These are phyloP conservation scores for Moricandia arvensis DNA, from an alignment of 345 rosid genomes.

Conservation along the genomic window DNA sequence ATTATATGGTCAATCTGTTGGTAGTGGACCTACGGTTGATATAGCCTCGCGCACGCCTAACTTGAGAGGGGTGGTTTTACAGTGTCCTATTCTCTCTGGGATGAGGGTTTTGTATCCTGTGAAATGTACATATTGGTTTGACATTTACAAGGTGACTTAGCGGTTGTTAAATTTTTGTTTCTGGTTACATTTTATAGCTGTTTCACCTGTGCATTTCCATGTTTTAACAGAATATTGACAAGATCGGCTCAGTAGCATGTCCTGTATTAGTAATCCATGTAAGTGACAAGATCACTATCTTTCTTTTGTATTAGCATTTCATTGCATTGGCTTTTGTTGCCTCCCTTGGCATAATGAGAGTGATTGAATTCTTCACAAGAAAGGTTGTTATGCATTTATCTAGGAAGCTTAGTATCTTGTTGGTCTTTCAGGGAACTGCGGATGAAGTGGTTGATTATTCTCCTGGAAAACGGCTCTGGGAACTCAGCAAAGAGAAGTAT, in stretches of 20 bases:
- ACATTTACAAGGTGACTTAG: background rate
- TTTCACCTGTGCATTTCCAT: background rate
- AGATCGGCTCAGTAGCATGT: background rate
- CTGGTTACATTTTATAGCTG: background rate
- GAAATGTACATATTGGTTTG: background rate
- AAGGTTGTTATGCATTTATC: background rate
- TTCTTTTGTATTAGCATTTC: background rate
- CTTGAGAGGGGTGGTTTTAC: conserved; percentile 1
- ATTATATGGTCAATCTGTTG: background rate
- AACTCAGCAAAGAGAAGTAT: conserved; percentile 74
- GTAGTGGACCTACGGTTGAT: background rate
- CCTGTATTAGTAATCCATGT: background rate
- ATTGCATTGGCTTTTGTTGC: background rate
- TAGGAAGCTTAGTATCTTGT: background rate
- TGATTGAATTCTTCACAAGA: background rate
- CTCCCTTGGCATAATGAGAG: background rate
- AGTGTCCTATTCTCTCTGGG: background rate
- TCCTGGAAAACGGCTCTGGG: conserved; percentile 82
- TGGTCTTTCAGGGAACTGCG: conserved; percentile 66
- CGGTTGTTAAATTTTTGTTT: background rate
- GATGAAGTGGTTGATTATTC: conserved; percentile 92
- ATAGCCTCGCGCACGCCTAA: background rate
- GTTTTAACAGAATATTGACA: background rate
- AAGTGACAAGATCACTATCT: background rate
- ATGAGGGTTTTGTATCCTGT: conserved; percentile 1